These are phyloP conservation scores for Hypoxylon sp. DNA, from an alignment of 2,329 filamentous ascomycete species.

Conservation along the genomic window DNA sequence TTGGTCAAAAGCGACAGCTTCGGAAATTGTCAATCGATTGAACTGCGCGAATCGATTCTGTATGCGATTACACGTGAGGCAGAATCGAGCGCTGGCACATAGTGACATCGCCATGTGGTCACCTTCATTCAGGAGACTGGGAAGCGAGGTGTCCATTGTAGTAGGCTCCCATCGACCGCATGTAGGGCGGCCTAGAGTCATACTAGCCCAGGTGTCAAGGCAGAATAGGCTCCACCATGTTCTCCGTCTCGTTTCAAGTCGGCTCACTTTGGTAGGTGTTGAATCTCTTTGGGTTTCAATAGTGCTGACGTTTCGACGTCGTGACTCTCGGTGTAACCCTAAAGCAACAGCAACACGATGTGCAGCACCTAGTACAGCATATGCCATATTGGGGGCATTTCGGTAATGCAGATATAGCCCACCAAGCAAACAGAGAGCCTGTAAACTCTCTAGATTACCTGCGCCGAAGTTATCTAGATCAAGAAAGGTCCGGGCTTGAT, in stretches of 20 bases:
- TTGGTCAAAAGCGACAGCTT: slow-evolving; percentile 36
- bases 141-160: slow-evolving; percentile 38
- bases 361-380: slow-evolving; percentile 36
- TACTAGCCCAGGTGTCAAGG: slow-evolving; percentile 43
- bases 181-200: slow-evolving; percentile 40
- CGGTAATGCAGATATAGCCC: slow-evolving; percentile 41
- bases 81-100: slow-evolving; percentile 35
- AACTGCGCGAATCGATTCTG: slow-evolving; percentile 40
- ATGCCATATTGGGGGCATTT: slow-evolving; percentile 43
- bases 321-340: slow-evolving; percentile 38
- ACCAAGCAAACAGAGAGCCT: slow-evolving; percentile 41
- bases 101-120: slow-evolving; percentile 40
- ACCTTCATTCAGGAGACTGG: slow-evolving; percentile 28
- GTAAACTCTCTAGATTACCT: slow-evolving; percentile 40
- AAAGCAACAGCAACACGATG: slow-evolving; percentile 41
- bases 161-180: slow-evolving; percentile 40
- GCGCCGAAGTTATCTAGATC: slow-evolving; percentile 42
- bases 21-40: slow-evolving; percentile 34
- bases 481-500: slow-evolving; percentile 37
- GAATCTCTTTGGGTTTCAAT: slow-evolving; percentile 13
- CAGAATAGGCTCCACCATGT: slow-evolving; percentile 44
- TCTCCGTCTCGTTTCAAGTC: slow-evolving; percentile 37
- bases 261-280: slow-evolving; percentile 10
- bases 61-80: slow-evolving; percentile 40
- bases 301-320: slow-evolving; percentile 22